phyloP scores from a whole-genome alignment of 2,329 filamentous ascomycete genomes.

The Mycosphaerelloides madeirae region DNA sequence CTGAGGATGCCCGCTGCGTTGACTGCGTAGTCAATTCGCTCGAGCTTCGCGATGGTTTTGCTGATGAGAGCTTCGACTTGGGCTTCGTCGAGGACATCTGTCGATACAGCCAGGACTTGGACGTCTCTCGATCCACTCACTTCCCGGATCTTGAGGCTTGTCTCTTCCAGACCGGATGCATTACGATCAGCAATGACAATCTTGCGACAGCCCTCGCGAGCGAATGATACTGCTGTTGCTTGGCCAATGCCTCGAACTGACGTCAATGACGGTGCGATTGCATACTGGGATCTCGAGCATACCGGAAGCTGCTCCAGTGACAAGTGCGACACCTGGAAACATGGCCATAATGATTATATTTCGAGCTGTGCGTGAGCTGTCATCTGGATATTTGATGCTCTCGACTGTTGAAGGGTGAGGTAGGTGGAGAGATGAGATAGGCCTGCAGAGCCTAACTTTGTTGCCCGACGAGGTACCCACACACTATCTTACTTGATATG shows the following conservation, averaged over 20 bases:
- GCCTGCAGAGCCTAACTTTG: too few species aligned
- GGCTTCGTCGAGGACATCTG: slow-evolving; percentile 36
- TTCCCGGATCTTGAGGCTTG: slow-evolving; percentile 29
- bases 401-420: not conserved
- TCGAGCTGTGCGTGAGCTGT: not conserved
- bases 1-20: slow-evolving; percentile 45
- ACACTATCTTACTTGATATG: too few species aligned
- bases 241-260: slow-evolving; percentile 43
- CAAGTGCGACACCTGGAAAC: slow-evolving; percentile 31
- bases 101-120: slow-evolving; percentile 25
- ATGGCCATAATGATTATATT: slow-evolving; percentile 18
- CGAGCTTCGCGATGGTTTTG: slow-evolving; percentile 32
- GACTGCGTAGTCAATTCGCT: slow-evolving; percentile 45
- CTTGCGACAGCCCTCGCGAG: slow-evolving; percentile 40
- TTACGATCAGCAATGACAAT: slow-evolving; percentile 42
- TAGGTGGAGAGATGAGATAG: not conserved
- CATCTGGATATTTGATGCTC: not conserved
- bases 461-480: too few species aligned
- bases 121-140: slow-evolving; percentile 15
- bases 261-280: not conserved
- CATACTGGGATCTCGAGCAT: not conserved
- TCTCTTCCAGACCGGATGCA: slow-evolving; percentile 31
- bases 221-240: slow-evolving; percentile 43
- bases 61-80: slow-evolving; percentile 35
- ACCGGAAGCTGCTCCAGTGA: slow-evolving; percentile 34